A percentile compares a stretch with the other conserved stretches of the same genome.
Evolutionary conservation across 2,329 filamentous ascomycete species (phyloP).

Genomic region (Fusarium sp.): DNA sequence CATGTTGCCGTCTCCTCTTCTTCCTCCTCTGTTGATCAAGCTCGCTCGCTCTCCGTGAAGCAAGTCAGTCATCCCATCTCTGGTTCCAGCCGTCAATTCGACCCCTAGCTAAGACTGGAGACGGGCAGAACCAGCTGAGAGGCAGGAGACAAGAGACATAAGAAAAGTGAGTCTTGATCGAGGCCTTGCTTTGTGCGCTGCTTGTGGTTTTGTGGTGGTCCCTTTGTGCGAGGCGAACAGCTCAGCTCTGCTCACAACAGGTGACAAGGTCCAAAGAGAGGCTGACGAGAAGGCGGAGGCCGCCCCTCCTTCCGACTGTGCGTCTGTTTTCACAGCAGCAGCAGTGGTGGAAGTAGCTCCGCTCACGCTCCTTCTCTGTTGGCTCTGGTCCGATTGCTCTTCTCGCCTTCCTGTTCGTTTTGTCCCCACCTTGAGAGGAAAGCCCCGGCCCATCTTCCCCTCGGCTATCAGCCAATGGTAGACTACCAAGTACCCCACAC

Average conservation of each 20-base stretch:
- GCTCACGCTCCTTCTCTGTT: constrained; percentile 24
- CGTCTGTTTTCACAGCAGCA: constrained; percentile 1
- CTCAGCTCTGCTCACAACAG: constrained; percentile 32
- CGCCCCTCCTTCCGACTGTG: constrained; percentile 32
- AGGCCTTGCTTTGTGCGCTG: constrained; percentile 21
- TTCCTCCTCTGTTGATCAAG: constrained; percentile 25
- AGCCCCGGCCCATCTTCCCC: constrained; percentile 24
- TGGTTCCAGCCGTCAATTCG: constrained; percentile 23
- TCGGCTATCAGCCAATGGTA: constrained; percentile 47
- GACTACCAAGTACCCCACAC: constrained; percentile 28
- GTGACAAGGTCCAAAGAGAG: constrained; percentile 34
- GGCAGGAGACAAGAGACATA: not conserved
- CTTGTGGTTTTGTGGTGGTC: constrained; percentile 14
- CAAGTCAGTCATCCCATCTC: constrained; percentile 12
- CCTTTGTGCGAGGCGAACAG: constrained; percentile 28
- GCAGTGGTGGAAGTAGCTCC: not conserved
- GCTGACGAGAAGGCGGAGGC: constrained; percentile 44
- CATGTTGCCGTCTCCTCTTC: constrained; percentile 14
- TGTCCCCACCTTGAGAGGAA: constrained; percentile 19
- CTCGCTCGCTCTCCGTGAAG: not conserved
- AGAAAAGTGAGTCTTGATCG: constrained; percentile 30
- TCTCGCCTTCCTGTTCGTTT: constrained; percentile 28
- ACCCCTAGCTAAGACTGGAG: constrained; percentile 1
- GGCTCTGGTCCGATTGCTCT: constrained; percentile 21
- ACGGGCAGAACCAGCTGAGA: not conserved